Conservation (phyloP, 2,329 filamentous ascomycete genomes). For the Endoconidiophora laricicola region DNA sequence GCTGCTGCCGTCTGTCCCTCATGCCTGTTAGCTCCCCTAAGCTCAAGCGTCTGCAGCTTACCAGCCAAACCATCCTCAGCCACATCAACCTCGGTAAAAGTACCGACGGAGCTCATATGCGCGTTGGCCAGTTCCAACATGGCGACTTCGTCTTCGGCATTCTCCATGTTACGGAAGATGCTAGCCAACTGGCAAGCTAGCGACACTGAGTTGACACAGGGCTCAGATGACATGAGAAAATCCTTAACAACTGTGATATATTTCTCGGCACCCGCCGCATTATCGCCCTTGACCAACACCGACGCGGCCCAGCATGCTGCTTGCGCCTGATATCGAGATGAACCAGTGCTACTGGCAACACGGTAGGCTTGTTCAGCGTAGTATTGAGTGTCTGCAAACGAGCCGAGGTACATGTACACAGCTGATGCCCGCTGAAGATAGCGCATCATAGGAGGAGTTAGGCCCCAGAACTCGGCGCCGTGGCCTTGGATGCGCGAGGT, state of each 20-base stretch:
- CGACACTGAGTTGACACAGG: conserved; percentile 12
- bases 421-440: conserved; percentile 57
- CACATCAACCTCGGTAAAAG: background rate
- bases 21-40: conserved; percentile 16
- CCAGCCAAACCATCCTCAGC: conserved; percentile 13
- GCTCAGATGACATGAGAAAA: conserved; percentile 2
- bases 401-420: conserved; percentile 67
- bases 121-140: conserved; percentile 34
- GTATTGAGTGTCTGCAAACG: conserved; percentile 76
- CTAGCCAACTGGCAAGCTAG: conserved; percentile 40
- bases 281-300: conserved; percentile 38
- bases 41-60: conserved; percentile 21
- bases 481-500: conserved; percentile 14
- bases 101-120: conserved; percentile 21
- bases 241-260: conserved; percentile 8
- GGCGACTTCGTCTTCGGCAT: conserved; percentile 26
- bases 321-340: conserved; percentile 39
- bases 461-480: conserved; percentile 56
- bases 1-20: background rate
- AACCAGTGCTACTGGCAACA: conserved; percentile 52
- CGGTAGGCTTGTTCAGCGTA: conserved; percentile 73
- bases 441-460: conserved; percentile 57
- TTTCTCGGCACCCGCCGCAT: conserved; percentile 6
- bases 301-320: conserved; percentile 38
- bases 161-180: conserved; percentile 34